Evolutionary conservation across 495 filamentous ascomycete genomes (phyloP).

Genomic region (Neurospora sp.): DNA sequence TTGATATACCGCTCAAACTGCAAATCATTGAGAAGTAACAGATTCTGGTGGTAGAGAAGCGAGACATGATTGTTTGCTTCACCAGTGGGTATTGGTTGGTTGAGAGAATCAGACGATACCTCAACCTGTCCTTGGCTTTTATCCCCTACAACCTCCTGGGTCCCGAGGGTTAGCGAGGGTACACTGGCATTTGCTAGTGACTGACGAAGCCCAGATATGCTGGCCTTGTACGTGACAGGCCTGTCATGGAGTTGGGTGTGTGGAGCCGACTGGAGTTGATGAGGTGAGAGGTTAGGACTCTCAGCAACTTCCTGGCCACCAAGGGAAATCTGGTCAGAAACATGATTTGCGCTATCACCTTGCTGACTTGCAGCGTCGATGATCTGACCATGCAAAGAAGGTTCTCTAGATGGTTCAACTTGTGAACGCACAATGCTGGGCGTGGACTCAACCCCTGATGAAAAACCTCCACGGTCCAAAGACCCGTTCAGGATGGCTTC

Average conservation of each 20-base stretch:
- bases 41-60: constrained; percentile 53
- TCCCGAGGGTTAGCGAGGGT: constrained; percentile 35
- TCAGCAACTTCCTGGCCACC: constrained; percentile 24
- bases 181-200: constrained; percentile 41
- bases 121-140: constrained; percentile 6
- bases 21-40: constrained; percentile 61
- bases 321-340: neutral
- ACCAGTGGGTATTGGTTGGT: neutral
- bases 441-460: neutral
- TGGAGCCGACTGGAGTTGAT: constrained; percentile 31
- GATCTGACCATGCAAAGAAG: neutral
- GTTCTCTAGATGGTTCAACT: constrained; percentile 17
- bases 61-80: constrained; percentile 35
- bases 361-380: neutral
- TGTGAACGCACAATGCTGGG: constrained; percentile 6
- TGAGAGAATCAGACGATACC: constrained; percentile 8
- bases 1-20: constrained; percentile 70
- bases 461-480: neutral
- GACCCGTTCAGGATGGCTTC: constrained; percentile 3
- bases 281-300: constrained; percentile 46
- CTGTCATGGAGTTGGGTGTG: constrained; percentile 44
- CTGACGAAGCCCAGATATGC: constrained; percentile 42
- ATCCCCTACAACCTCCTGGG: constrained; percentile 29
- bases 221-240: constrained; percentile 40
- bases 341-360: neutral